Evolutionary conservation across 306 rosid species (phyloP).

Genomic region (Urtica urens): DNA sequence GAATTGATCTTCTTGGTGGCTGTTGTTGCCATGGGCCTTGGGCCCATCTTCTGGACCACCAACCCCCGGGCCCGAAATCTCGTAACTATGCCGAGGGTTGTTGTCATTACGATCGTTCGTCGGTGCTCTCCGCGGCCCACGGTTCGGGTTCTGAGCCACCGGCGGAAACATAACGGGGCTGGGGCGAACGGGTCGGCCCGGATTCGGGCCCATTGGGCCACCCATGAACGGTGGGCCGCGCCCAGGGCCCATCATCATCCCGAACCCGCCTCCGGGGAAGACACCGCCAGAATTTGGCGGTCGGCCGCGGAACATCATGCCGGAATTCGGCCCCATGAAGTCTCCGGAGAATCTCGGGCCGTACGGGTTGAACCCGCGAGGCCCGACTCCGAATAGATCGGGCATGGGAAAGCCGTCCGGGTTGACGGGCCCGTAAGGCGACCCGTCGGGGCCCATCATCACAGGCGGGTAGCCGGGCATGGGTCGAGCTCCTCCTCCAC

Average conservation of each 20-base stretch:
- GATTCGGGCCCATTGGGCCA: slow-evolving; percentile 81
- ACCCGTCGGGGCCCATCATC: slow-evolving; percentile 86
- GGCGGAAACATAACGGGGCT: slow-evolving; percentile 62
- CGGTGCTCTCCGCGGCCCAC: slow-evolving; percentile 38
- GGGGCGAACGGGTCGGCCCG: slow-evolving; percentile 62
- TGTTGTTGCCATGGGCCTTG: slow-evolving; percentile 56
- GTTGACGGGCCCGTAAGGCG: slow-evolving; percentile 72
- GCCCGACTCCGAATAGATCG: slow-evolving; percentile 72
- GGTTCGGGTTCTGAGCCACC: slow-evolving; percentile 44
- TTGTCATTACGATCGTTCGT: slow-evolving; percentile 57
- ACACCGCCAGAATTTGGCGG: slow-evolving; percentile 74
- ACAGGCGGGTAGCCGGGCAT: slow-evolving; percentile 87
- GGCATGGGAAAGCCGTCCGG: slow-evolving; percentile 96
- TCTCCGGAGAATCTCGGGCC: slow-evolving; percentile 91
- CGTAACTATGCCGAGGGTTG: slow-evolving; percentile 51
- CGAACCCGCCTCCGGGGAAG: slow-evolving; percentile 75
- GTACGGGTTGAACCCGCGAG: slow-evolving; percentile 75
- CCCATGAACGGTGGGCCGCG: slow-evolving; percentile 93
- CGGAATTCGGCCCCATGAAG: slow-evolving; percentile 65
- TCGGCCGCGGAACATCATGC: slow-evolving; percentile 92
- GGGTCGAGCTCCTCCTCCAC: slow-evolving; percentile 92
- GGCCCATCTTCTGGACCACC: slow-evolving; percentile 51
- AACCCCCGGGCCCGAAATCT: slow-evolving; percentile 58
- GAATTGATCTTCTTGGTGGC: slow-evolving; percentile 46
- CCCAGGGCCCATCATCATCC: slow-evolving; percentile 69